Evolutionary conservation across 768 basidiomycete genomes (phyloP).

Genomic region (Auriscalpium vulgare): DNA sequence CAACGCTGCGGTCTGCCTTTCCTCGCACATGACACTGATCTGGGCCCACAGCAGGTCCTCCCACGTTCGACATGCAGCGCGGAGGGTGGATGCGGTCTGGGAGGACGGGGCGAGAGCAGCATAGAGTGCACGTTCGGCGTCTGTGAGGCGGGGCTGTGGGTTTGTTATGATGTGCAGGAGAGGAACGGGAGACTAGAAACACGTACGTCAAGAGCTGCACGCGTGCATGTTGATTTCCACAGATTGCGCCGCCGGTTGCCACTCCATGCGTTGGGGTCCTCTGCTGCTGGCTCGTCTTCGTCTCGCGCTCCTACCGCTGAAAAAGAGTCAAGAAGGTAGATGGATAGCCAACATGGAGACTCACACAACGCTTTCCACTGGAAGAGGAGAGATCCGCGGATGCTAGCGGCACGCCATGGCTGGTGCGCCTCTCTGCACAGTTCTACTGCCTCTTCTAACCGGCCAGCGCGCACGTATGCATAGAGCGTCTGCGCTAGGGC

Average conservation of each 20-base stretch:
- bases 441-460: slow-evolving; percentile 76
- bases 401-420: slow-evolving; percentile 86
- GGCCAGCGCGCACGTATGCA: slow-evolving; percentile 76
- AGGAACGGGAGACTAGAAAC: background rate
- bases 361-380: slow-evolving; percentile 66
- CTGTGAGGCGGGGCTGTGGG: slow-evolving; percentile 44
- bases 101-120: slow-evolving; percentile 75
- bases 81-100: slow-evolving; percentile 56
- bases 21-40: slow-evolving; percentile 72
- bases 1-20: slow-evolving; percentile 67
- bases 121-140: slow-evolving; percentile 78
- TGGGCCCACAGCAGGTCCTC: slow-evolving; percentile 95
- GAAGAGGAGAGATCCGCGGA: slow-evolving; percentile 77
- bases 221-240: slow-evolving; percentile 85
- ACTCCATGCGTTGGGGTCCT: slow-evolving; percentile 44
- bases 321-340: background rate
- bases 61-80: slow-evolving; percentile 80
- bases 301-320: slow-evolving; percentile 42
- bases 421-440: slow-evolving; percentile 77
- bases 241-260: slow-evolving; percentile 74
- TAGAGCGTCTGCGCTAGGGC: slow-evolving; percentile 71
- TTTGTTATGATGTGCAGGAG: background rate
- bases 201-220: slow-evolving; percentile 70
- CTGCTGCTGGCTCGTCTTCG: slow-evolving; percentile 31
- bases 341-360: slow-evolving; percentile 17